Percentiles rank a stretch among this genome's conserved stretches.
phyloP scores from a whole-genome alignment of 2,329 filamentous ascomycete species.

The Pseudogymnoascus sp. region DNA sequence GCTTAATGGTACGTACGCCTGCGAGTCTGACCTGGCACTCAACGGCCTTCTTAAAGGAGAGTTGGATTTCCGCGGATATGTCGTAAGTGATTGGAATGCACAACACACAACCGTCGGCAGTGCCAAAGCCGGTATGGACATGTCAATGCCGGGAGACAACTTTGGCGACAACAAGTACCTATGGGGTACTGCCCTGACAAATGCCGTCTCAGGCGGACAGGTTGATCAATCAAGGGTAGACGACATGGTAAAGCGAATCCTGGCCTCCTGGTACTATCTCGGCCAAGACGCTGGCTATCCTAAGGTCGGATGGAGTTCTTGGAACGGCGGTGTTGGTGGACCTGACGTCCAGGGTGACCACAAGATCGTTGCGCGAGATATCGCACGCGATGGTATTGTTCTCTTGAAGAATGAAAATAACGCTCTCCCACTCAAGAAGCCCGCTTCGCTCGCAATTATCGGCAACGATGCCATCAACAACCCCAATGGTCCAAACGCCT shows the following conservation, averaged over 20 bases:
- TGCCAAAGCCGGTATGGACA: slow-evolving; percentile 63
- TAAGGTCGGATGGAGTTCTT: slow-evolving; percentile 39
- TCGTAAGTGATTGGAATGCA: slow-evolving; percentile 68
- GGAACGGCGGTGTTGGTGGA: slow-evolving; percentile 23
- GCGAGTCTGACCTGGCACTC: slow-evolving; percentile 54
- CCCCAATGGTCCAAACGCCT: slow-evolving; percentile 55
- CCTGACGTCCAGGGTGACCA: slow-evolving; percentile 50
- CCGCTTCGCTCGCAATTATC: slow-evolving; percentile 50
- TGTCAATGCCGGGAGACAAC: slow-evolving; percentile 71
- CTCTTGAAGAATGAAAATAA: slow-evolving; percentile 59
- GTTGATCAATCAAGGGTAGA: slow-evolving; percentile 55
- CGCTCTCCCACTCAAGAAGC: slow-evolving; percentile 49
- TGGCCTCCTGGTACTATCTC: slow-evolving; percentile 54
- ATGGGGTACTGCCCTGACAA: slow-evolving; percentile 48
- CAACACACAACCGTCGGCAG: slow-evolving; percentile 64
- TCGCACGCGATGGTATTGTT: slow-evolving; percentile 51
- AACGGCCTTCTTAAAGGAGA: slow-evolving; percentile 61
- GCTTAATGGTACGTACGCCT: slow-evolving; percentile 61
- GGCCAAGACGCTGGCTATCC: slow-evolving; percentile 44
- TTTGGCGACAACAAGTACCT: slow-evolving; percentile 44
- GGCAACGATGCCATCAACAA: slow-evolving; percentile 57
- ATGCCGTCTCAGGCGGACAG: slow-evolving; percentile 47
- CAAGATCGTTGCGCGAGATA: slow-evolving; percentile 52
- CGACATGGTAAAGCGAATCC: slow-evolving; percentile 59
- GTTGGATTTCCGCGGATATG: slow-evolving; percentile 68